Percentiles rank a stretch among this genome's conserved stretches.
These are phyloP conservation scores for Skeletonema potamos DNA, from an alignment of 108 stramenopile species.

Conservation along the genomic window DNA sequence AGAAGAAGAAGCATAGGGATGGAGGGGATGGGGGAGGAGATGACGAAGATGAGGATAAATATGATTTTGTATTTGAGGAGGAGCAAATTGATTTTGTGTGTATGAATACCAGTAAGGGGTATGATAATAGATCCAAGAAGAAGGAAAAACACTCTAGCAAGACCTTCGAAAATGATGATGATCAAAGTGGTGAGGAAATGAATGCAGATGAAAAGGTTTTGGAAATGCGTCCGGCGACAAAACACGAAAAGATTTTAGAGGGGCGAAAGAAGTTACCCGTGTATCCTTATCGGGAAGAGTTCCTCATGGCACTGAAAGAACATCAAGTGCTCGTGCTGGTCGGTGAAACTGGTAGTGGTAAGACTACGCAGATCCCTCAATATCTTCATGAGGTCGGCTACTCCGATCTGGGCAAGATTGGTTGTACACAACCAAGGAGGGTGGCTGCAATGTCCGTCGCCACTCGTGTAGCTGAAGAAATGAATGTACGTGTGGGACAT, in stretches of 20 bases:
- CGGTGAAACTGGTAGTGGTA: conserved; percentile 89
- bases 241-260: conserved; percentile 90
- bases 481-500: conserved; percentile 95
- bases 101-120: conserved; percentile 80
- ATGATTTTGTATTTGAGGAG: conserved; percentile 96
- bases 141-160: conserved; percentile 21
- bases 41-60: conserved; percentile 71
- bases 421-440: conserved; percentile 96
- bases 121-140: conserved; percentile 64
- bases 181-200: conserved; percentile 5
- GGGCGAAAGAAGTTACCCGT: conserved; percentile 94
- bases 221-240: conserved; percentile 57
- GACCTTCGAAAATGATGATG: conserved; percentile 17
- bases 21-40: conserved; percentile 25
- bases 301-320: conserved; percentile 65
- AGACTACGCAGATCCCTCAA: conserved; percentile 97
- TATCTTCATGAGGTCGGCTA: conserved; percentile 98
- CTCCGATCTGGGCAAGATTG: conserved; percentile 94
- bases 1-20: conserved; percentile 28
- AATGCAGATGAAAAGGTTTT: conserved; percentile 48
- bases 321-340: conserved; percentile 88
- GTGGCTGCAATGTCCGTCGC: conserved; percentile 99
- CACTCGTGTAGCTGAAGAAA: conserved; percentile 95
- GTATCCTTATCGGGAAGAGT: conserved; percentile 93
- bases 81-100: conserved; percentile 94